Evolutionary conservation across 345 rosid genomes (phyloP), one percentile per base, ranked within the genome.

Genomic region (Rhodamnia rubescens): DNA sequence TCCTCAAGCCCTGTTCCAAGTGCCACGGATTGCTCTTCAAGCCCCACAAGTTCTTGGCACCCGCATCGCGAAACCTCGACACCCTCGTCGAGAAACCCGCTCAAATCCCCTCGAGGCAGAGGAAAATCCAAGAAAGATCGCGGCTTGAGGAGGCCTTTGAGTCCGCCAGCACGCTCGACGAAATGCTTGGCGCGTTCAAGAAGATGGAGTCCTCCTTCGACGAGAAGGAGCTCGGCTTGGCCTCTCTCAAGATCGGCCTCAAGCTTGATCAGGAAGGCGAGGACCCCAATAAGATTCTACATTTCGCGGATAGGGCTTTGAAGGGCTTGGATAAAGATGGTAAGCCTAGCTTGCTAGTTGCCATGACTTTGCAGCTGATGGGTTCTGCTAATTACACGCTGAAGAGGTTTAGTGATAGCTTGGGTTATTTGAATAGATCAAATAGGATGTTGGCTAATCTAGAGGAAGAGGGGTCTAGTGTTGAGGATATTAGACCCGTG

Each of bases 261-360:
- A 94, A 94, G 89, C 96, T 97, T 88, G 96, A 97, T 83, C 96
- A 92, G 27, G 96, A 96, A 89, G 98, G 95, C 89, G 95, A 91
- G 83, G 94, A 94, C 92, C 98, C 98, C 56, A 90, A 92, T 88
- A 92, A 87, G 90, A 88, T 93, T 83, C 81, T 97, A 20, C 89
- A 90, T 87, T 95, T 91, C 86, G 98, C 96, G 56, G 86, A 85
- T 15, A 90, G 93, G 90, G 99, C 99, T 83, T 88, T 95, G 88
- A 91, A 89, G 86, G 92, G 88, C 11, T 92, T 95, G 87, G 98
- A 92, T 87, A 85, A 22, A 44, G 92, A 87, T 44, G 94, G 87
- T 54, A 85, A 88, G 78, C 95, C 95, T 64, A 90, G 89, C 74
- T 87, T 96, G 42, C 92, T 89, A 36, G 93, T 87, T 86, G 95